Percentiles rank a stretch among this genome's conserved stretches.
Conservation (phyloP, 1,139 yeast genomes). For the Eremothecium gossypii region DNA sequence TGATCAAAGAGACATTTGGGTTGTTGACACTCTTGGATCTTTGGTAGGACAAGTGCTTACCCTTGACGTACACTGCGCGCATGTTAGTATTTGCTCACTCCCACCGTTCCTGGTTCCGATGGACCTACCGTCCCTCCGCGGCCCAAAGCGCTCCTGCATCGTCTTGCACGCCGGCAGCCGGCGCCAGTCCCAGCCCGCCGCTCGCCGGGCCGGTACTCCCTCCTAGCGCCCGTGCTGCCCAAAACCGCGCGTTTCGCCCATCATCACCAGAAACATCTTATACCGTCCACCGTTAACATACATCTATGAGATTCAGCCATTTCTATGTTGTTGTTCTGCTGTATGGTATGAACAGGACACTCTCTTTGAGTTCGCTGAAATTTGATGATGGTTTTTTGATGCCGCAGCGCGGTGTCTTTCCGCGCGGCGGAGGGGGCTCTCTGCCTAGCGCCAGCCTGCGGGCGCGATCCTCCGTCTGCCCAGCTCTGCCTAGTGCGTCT, state of each 20-base stretch:
- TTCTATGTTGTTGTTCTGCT: slow-evolving; percentile 30
- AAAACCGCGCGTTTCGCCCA: too few species aligned
- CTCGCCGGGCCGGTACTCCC: too few species aligned
- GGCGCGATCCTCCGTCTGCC: too few species aligned
- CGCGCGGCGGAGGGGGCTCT: not conserved
- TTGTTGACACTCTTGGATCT: slow-evolving; percentile 97
- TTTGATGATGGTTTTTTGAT: slow-evolving; percentile 5
- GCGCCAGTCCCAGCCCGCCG: too few species aligned
- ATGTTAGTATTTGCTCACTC: not conserved
- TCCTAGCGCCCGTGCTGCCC: too few species aligned
- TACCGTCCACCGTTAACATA: slow-evolving; percentile 36
- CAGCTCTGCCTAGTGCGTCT: too few species aligned
- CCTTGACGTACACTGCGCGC: slow-evolving; percentile 91
- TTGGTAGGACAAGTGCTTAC: slow-evolving; percentile 99
- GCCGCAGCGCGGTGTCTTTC: slow-evolving; percentile 3
- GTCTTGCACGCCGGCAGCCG: too few species aligned
- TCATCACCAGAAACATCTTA: too few species aligned
- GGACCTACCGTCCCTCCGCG: too few species aligned
- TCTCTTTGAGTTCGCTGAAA: not conserved
- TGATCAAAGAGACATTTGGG: slow-evolving; percentile 95
- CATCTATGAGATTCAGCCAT: slow-evolving; percentile 98
- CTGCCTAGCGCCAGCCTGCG: too few species aligned
- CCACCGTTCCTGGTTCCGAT: too few species aligned
- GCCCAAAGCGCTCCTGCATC: too few species aligned
- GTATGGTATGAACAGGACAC: not conserved